These are phyloP conservation scores for Mycena amicta DNA, from an alignment of 768 basidiomycete species.

Conservation along the genomic window DNA sequence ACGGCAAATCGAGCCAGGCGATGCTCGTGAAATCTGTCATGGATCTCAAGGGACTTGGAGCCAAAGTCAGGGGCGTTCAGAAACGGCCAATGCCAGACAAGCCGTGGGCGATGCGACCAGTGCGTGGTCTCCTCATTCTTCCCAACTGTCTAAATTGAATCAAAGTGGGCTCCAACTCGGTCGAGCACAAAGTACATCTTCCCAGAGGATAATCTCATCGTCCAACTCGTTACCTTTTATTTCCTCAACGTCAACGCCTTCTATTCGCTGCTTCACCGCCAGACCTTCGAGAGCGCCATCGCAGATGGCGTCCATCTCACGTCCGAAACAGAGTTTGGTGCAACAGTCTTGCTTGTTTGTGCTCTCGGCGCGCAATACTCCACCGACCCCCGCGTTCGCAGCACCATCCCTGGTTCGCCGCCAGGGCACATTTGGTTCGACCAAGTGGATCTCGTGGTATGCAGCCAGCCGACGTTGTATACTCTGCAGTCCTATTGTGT, in stretches of 20 bases:
- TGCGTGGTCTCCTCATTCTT: background rate
- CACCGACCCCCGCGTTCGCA: conserved; percentile 29
- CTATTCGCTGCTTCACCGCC: conserved; percentile 40
- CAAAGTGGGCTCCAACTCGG: background rate
- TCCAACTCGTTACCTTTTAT: conserved; percentile 47
- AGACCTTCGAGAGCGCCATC: conserved; percentile 7
- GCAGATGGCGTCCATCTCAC: conserved; percentile 32
- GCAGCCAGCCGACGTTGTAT: background rate
- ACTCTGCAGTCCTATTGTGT: background rate
- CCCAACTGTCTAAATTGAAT: background rate
- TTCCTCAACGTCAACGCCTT: conserved; percentile 44
- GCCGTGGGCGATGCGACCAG: background rate
- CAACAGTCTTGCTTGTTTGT: conserved; percentile 47
- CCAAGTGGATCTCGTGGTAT: background rate
- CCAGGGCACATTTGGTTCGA: background rate
- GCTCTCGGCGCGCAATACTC: conserved; percentile 53
- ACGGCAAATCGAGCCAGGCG: background rate
- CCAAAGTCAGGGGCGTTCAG: too few species aligned
- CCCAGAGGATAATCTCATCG: conserved; percentile 38
- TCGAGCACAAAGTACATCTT: conserved; percentile 23
- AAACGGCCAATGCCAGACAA: background rate
- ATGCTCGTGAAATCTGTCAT: background rate
- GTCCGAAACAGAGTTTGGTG: conserved; percentile 43
- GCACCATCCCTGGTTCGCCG: background rate
- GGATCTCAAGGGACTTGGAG: background rate